Evolutionary conservation across 371 early-diverging fungal species (phyloP), one percentile per base, ranked within the genome.

Genomic region (Circinella umbellata): DNA sequence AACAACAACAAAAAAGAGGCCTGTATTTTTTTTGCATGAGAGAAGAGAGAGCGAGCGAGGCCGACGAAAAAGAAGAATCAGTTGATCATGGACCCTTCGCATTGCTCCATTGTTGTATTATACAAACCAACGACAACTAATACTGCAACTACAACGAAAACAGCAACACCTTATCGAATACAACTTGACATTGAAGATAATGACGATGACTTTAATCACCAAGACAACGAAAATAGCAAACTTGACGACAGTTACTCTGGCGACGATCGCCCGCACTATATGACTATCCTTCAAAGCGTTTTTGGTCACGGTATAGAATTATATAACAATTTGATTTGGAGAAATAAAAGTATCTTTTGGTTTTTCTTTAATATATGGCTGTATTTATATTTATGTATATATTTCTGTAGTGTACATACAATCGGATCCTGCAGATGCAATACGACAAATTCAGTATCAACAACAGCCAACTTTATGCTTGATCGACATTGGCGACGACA

Each of bases 381-480:
- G 27, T 27, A 27, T 27, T 27, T 27, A 27, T 27, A 27, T 27
- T 27, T 27, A 27, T 27, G 27, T 42, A 42, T 42, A 42, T 9
- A 9, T 9, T 96, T 77, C 1, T 18, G 89, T 93, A 77, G 81
- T 77, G 15, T 69, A 62, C 64, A 46, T 75, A 65, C 69, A 72
- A 54, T 71, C 75, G 34, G 69, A 69, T 63, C 73, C 65, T 57
- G 53, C 69, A 61, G 72, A 72, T 63, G 79, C 76, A 15, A 61
- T 80, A 34, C 67, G 75, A 18, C 66, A 61, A 66, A 70, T 72
- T 27, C 51, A 61, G 18, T 46, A 68, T 18, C 53, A 46, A 34
- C 57, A 68, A n/a, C 62, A 60, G 20, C 57, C 36, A 27, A 61
- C 68, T 38, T 51, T 66, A 60, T 63, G 63, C 61, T 39, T 55